Conservation (phyloP, 768 basidiomycete genomes). For the Butyriboletus loyo region DNA sequence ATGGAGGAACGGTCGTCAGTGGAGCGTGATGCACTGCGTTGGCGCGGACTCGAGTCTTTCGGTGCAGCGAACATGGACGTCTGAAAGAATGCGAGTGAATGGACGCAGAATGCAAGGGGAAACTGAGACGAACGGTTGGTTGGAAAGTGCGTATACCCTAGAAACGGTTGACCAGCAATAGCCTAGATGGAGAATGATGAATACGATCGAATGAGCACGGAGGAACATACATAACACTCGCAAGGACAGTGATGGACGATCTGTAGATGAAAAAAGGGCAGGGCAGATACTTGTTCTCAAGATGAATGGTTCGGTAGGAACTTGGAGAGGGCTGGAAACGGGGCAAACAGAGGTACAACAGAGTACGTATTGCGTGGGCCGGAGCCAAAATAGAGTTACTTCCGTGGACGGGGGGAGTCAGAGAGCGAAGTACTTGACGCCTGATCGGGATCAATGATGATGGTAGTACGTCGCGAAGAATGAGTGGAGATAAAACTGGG, state of each 20-base stretch:
- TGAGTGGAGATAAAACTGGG: not conserved
- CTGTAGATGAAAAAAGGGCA: not conserved
- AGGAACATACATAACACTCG: conserved; percentile 21
- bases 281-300: not conserved
- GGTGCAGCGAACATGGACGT: conserved; percentile 14
- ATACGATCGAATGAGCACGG: not conserved
- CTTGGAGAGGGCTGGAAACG: conserved; percentile 1
- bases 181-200: conserved; percentile 12
- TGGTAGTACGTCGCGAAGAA: not conserved
- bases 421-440: not conserved
- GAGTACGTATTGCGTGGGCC: conserved; percentile 8
- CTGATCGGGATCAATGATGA: conserved; percentile 16
- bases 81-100: not conserved
- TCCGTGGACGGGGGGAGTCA: conserved; percentile 2
- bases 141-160: conserved; percentile 10
- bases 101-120: not conserved
- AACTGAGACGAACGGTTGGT: not conserved
- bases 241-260: conserved; percentile 3
- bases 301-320: not conserved
- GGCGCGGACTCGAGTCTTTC: not conserved
- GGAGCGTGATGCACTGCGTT: conserved; percentile 19
- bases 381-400: conserved; percentile 21
- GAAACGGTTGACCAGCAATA: conserved; percentile 12
- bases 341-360: conserved; percentile 18
- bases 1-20: conserved; percentile 13